These are phyloP conservation scores for Sarcocystis neurona DNA, from an alignment of 169 alveolate species.

Conservation along the genomic window DNA sequence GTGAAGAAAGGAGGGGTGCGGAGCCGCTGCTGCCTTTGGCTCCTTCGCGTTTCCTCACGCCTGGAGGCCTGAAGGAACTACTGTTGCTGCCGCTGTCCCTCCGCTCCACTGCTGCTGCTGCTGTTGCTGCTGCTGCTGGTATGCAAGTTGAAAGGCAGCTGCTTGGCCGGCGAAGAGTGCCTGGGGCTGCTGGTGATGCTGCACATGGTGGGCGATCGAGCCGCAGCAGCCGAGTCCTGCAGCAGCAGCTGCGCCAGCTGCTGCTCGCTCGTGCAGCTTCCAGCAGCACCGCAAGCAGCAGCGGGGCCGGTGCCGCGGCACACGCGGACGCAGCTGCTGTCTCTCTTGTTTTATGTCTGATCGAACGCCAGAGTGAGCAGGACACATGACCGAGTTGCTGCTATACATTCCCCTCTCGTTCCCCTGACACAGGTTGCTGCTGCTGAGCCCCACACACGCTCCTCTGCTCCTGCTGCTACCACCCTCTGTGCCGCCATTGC, in stretches of 20 bases:
- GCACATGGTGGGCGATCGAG: not conserved
- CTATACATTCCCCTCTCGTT: too few species aligned
- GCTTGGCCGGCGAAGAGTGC: not conserved
- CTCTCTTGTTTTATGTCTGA: too few species aligned
- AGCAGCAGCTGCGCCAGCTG: not conserved
- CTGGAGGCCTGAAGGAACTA: not conserved
- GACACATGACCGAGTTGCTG: too few species aligned
- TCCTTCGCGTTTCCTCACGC: slow-evolving; percentile 1
- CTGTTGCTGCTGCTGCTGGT: not conserved
- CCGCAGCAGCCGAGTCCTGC: not conserved
- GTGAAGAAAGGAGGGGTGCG: too few species aligned
- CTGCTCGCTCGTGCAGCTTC: not conserved
- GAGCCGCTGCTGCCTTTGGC: not conserved
- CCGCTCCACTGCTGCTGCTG: not conserved
- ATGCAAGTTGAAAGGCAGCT: not conserved
- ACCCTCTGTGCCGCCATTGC: too few species aligned
- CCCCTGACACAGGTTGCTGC: too few species aligned
- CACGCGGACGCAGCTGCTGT: not conserved
- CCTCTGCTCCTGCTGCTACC: too few species aligned
- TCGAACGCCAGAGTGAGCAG: too few species aligned
- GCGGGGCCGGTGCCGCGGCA: not conserved
- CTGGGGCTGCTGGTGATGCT: not conserved
- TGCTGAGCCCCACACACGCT: too few species aligned
- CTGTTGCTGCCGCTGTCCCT: not conserved
- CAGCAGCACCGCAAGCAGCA: not conserved